Base-by-base conservation (phyloP, 345 rosid genomes). In the Microthlaspi erraticum region DNA sequence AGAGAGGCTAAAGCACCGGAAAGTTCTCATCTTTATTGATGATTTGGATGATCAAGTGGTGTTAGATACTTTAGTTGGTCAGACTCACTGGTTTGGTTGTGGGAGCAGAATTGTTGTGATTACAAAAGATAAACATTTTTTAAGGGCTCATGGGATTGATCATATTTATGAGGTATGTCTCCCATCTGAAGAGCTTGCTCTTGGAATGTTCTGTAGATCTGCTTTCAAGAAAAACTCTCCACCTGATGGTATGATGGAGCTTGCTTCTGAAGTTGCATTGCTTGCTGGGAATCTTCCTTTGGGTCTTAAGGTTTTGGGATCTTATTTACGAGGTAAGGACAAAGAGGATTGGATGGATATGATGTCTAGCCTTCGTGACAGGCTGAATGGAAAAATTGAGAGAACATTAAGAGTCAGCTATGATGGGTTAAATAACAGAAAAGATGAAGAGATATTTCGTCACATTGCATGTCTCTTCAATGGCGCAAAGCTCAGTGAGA, bases 81-180 rank as follows among this genome's bases (percentile, higher is more conserved):
- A 70, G 33, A 60, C 43, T 60, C 66, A 72, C 0, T 78, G 83
- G 86, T 80, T 75, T 33, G 70, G 43, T 6, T 6, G 19, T 43
- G 48, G 19, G 0, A 14, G 19, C 18, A 43, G 19, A 2, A 14
- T 43, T 4, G 29, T 72, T 64, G 62, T 86, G 34, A 81, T 90
- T 11, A 83, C 91, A 41, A 80, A 88, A 77, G 68, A 80, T 20
- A 51, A 23, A 11, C 60, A 65, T 14, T 10, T 73, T 7, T 55
- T 73, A 8, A 38, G 3, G 1, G 26, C 49, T 0, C 34, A 60
- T 12, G n/a, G 43, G 13, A 60, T 60, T 7, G 6, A 2, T 1
- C 16, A 13, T 19, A 4, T 60, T 32, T 39, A 60, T 16, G 13
- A 60, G n/a, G 64, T 60, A 0, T 1, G 31, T 53, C 26, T 26